Conservation (phyloP, 2,329 filamentous ascomycete species). For the Ophiosphaerella korrae region DNA sequence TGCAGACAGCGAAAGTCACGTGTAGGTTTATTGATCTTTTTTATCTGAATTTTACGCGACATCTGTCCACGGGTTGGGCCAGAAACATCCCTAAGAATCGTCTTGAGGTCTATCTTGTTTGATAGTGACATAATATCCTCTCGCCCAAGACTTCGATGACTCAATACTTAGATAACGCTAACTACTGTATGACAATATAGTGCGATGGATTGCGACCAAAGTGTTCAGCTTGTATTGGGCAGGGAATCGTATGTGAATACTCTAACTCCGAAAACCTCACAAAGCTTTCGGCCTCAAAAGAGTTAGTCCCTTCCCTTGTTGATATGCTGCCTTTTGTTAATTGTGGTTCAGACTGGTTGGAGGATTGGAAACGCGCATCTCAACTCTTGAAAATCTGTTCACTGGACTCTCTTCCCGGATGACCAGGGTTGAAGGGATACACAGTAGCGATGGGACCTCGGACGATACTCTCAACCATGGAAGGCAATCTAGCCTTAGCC, state of each 20-base stretch:
- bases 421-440: slow-evolving; percentile 1
- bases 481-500: too few species aligned
- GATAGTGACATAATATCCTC: too few species aligned
- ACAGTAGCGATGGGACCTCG: neutral
- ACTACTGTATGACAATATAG: slow-evolving; percentile 17
- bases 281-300: slow-evolving; percentile 50
- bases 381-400: slow-evolving; percentile 4
- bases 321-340: neutral
- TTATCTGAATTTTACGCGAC: neutral
- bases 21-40: slow-evolving; percentile 5
- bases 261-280: slow-evolving; percentile 41
- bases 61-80: neutral
- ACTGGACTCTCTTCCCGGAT: slow-evolving; percentile 6
- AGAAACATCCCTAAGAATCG: too few species aligned
- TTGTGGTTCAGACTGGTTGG: slow-evolving; percentile 3
- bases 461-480: too few species aligned
- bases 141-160: too few species aligned
- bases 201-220: slow-evolving; percentile 53
- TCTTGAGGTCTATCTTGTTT: too few species aligned
- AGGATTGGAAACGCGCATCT: slow-evolving; percentile 6
- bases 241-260: slow-evolving; percentile 54
- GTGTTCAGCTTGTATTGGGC: slow-evolving; percentile 50
- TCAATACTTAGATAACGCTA: neutral
- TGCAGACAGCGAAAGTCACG: slow-evolving; percentile 18
- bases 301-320: slow-evolving; percentile 24